Percentiles rank a stretch among this genome's conserved stretches.
These are phyloP conservation scores for Guadua angustifolia DNA, from an alignment of 176 grass and related monocot species.

Conservation along the genomic window DNA sequence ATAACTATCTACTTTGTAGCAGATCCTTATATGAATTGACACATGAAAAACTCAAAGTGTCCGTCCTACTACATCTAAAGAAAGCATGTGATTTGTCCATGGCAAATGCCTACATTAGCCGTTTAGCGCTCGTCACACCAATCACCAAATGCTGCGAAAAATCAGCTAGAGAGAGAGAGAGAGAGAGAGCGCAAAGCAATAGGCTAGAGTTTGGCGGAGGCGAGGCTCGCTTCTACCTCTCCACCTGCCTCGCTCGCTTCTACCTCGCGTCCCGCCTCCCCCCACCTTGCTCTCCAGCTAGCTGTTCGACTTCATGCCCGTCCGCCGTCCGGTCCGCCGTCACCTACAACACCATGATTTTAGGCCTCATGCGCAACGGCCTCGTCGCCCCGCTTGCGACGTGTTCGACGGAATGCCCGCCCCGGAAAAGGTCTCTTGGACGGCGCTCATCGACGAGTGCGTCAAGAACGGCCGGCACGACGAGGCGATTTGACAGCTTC, in stretches of 20 bases:
- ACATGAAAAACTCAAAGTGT: not conserved
- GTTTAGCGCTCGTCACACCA: not conserved
- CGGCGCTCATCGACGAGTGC: constrained; percentile 64
- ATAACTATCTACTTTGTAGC: not conserved
- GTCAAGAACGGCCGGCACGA: constrained; percentile 61
- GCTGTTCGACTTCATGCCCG: constrained; percentile 67
- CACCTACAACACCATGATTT: constrained; percentile 71
- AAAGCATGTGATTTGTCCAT: too few relatives aligned
- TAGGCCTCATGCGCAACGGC: constrained; percentile 60
- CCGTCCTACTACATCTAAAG: too few relatives aligned
- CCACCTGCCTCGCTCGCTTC: constrained; percentile 66
- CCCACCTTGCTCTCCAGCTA: constrained; percentile 52
- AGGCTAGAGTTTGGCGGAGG: too few relatives aligned
- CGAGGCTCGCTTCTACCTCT: constrained; percentile 23
- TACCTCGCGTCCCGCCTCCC: constrained; percentile 61
- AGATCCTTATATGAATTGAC: not conserved
- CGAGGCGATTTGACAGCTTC: constrained; percentile 68
- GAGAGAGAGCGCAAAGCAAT: too few relatives aligned
- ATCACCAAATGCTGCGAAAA: not conserved
- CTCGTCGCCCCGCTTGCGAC: constrained; percentile 46
- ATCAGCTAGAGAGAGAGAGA: too few relatives aligned
- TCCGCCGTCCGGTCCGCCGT: constrained; percentile 50
- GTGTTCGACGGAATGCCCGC: constrained; percentile 60
- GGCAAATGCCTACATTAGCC: not conserved
- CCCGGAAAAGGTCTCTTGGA: constrained; percentile 73